Base-by-base conservation (phyloP, 1,284 basidiomycete species). In the Thelephora terrestris region DNA sequence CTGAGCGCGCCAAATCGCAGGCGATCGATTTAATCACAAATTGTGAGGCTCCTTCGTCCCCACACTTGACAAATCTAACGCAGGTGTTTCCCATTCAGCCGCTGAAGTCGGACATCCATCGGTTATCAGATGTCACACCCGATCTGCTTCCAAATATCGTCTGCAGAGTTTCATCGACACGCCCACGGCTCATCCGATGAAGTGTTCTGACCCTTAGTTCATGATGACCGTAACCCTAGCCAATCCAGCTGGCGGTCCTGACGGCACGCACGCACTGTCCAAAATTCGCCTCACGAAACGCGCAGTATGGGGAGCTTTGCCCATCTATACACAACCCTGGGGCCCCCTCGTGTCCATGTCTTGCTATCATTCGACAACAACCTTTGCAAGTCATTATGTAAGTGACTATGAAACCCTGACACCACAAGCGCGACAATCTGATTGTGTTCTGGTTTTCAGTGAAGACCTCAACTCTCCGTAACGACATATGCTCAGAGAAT, bases 341-440 rank as follows among this genome's bases (percentile, higher is more conserved):
- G 80, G 48, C 70, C 79, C 39, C 68, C 95, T 18, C 90, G 93
- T 60, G 81, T 94, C 21, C 79, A 90, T 60, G 81, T 96, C 6
- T 68, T 97, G 10, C 92, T 92, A 0, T 66, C 95, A 5, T 96
- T 94, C 71, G 95, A 95, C 49, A 88, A 91, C 39, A 95, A 58
- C 84, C 86, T 2, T 73, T 96, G n/a, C 77, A 83, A 55, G 78
- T 85, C 37, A 85, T 91, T 25, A 90, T 98, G 85, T 84, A 57
- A 60, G 78, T 66, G n/a, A n/a, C n/a, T n/a, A n/a, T n/a, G n/a
- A n/a, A n/a, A n/a, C n/a, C n/a, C n/a, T n/a, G n/a, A n/a, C n/a
- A n/a, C n/a, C n/a, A n/a, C n/a, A n/a, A n/a, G n/a, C 6, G 32
- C 25, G 2, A 1, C n/a, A 7, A 20, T 17, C 38, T 46, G 24